Conservation (phyloP, 2,329 filamentous ascomycete genomes). For the Juglanconis juglandina region DNA sequence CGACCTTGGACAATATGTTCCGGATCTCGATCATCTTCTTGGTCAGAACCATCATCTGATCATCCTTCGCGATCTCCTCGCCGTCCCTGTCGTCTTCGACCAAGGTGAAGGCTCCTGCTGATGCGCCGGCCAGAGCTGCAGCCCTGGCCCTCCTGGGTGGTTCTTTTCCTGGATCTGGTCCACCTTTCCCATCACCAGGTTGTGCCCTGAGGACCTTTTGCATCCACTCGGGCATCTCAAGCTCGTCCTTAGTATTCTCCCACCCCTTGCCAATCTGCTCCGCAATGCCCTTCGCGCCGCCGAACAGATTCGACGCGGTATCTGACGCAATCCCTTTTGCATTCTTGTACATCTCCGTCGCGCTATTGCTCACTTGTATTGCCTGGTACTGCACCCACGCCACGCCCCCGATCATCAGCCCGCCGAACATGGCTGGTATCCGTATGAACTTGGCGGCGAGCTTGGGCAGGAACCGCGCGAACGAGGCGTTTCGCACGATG, state of each 20-base stretch:
- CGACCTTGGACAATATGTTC: conserved; percentile 84
- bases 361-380: conserved; percentile 74
- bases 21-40: conserved; percentile 99
- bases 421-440: conserved; percentile 87
- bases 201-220: conserved; percentile 65
- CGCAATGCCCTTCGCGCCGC: conserved; percentile 69
- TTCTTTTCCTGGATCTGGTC: conserved; percentile 48
- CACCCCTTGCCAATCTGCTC: conserved; percentile 77
- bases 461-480: conserved; percentile 70
- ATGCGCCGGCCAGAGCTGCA: conserved; percentile 65
- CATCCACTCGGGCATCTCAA: conserved; percentile 72
- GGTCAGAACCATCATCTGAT: conserved; percentile 99
- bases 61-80: conserved; percentile 73
- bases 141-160: conserved; percentile 52
- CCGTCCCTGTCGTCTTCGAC: conserved; percentile 61
- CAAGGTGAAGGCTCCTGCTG: conserved; percentile 57
- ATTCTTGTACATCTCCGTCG: conserved; percentile 69
- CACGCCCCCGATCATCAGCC: conserved; percentile 77
- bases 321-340: conserved; percentile 69
- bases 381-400: conserved; percentile 97
- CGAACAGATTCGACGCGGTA: conserved; percentile 67
- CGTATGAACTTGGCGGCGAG: conserved; percentile 86
- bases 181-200: conserved; percentile 39
- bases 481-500: conserved; percentile 60
- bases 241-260: conserved; percentile 72